Evolutionary conservation across 2,329 filamentous ascomycete species (phyloP), one percentile per base, ranked within the genome.

Genomic region (Colletotrichum tropicicola): DNA sequence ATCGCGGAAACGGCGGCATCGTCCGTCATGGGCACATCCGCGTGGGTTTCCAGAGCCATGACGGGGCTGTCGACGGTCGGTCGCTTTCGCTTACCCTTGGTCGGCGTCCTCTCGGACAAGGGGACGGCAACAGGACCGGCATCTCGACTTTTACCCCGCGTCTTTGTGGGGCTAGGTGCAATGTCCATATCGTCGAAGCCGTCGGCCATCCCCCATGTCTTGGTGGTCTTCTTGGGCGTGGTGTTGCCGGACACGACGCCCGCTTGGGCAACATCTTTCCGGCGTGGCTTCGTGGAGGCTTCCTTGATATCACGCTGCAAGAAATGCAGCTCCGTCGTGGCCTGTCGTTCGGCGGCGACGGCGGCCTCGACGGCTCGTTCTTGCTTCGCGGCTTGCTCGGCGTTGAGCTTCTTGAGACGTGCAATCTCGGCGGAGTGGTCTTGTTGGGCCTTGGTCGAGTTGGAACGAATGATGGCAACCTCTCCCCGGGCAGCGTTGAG

Each of bases 131-230:
- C 77, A 0, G 83, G 75, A 1, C 80, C 80, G 0, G 76, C 74
- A 56, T 80, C 79, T 66, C 74, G 81, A 69, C 68, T 68, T 78
- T 68, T 72, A 74, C 54, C 80, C 77, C 54, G 82, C 79, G 79
- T 80, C 69, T 86, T 87, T 71, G 77, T 84, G 1, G 86, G 87
- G 59, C 86, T 89, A 5, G 76, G 73, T 7, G 82, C 79, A 58
- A 87, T 80, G 66, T 89, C 86, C 68, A 87, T 80, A 65, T 92
- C 88, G 65, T 94, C 91, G 70, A 96, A 96, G 0, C 92, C 92
- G 76, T 96, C 92, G 2, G 91, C 85, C 52, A 91, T 80, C 1
- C 85, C 82, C 77, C 86, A 86, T 1, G 80, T 77, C 73, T 85
- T 88, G 27, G 82, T 76, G 1, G 78, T 73, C 73, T 87, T 90